Conservation (phyloP, 768 basidiomycete genomes). For the Xerocomellus chrysenteron region DNA sequence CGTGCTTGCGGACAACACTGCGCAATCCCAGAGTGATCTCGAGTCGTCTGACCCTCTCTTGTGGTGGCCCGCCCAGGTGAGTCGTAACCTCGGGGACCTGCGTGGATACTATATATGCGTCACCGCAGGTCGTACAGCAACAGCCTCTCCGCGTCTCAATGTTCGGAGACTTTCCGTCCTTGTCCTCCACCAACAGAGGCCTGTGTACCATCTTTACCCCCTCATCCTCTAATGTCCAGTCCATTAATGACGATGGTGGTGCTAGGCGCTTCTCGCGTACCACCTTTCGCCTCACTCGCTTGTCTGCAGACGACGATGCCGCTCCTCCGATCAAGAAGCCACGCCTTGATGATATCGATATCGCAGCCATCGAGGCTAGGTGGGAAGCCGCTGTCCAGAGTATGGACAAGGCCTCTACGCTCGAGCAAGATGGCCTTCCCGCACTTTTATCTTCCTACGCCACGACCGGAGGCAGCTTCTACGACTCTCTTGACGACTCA, state of each 20-base stretch:
- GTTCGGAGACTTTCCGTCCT: conserved; percentile 32
- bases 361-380: conserved; percentile 28
- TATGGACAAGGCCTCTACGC: conserved; percentile 43
- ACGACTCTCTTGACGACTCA: conserved; percentile 29
- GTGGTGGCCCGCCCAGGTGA: conserved; percentile 77
- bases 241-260: conserved; percentile 36
- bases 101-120: conserved; percentile 7
- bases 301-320: background rate
- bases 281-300: conserved; percentile 31
- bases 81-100: conserved; percentile 6
- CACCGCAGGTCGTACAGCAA: conserved; percentile 24
- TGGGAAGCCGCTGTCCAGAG: conserved; percentile 52
- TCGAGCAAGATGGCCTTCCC: conserved; percentile 50
- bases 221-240: conserved; percentile 41
- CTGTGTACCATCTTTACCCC: conserved; percentile 31
- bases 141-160: conserved; percentile 30
- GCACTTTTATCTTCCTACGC: conserved; percentile 36
- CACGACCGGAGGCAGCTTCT: conserved; percentile 17
- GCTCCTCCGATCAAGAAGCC: conserved; percentile 47
- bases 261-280: conserved; percentile 44
- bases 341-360: conserved; percentile 32
- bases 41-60: conserved; percentile 26
- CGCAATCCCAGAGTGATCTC: conserved; percentile 25
- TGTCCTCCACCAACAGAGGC: conserved; percentile 24
- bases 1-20: conserved; percentile 31